Base-by-base conservation (phyloP, 2,329 filamentous ascomycete species). In the Thermothelomyces thermophilus region DNA sequence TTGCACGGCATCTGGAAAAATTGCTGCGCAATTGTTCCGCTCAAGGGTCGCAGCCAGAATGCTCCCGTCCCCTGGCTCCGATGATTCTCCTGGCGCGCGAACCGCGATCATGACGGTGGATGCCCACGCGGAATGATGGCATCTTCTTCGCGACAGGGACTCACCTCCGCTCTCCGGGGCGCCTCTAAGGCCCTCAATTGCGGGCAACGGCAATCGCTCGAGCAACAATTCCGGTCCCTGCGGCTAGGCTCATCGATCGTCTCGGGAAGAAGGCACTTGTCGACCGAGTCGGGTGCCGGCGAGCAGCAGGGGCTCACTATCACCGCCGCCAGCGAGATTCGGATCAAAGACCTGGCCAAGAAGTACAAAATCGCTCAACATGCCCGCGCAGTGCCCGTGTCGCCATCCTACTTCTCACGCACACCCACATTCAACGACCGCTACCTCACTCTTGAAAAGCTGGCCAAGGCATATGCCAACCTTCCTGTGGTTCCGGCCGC, bases 321-420 rank as follows among this genome's bases (percentile, higher is more conserved):
- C 54, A n/a, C 19, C 14, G 55, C 58, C 14, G 58, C 58, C 30
- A 33, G 44, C 13, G 56, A 54, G 13, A 37, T 57, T 31, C 51
- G 57, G 33, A 20, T 56, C 24, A 36, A 58, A 13, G 56, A 63
- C 0, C 64, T 67, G 1, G 64, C 67, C n/a, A 52, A 63, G 10
- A 63, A 62, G 37, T 16, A 48, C 51, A 11, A 20, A n/a, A 13
- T 48, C 7, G 56, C 69, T 24, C 57, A 61, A 22, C 76, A 80
- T 57, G 83, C 87, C 46, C 87, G 93, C 57, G 74, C 94, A 19
- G 73, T 96, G 31, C 93, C 93, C 17, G 77, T 78, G 22, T 95
- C 90, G 31, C 84, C 88, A 2, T 93, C 91, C n/a, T 98, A 98
- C 71, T 98, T 97, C 73, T 90, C 89, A 46, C 85, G 85, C 46